phyloP scores from a whole-genome alignment of 148 eudicot genomes.

The Cornus kousa region DNA sequence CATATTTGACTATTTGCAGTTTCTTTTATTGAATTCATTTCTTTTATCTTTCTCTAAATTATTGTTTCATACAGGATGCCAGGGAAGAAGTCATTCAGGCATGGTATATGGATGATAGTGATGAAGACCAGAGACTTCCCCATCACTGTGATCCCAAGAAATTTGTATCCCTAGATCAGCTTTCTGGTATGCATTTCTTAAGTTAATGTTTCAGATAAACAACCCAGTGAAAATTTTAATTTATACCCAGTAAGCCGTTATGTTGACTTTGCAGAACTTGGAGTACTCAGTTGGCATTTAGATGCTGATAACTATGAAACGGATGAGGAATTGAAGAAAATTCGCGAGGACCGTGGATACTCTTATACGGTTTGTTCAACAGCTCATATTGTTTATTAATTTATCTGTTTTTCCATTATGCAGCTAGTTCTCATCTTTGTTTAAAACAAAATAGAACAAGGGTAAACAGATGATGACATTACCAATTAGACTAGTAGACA shows the following conservation, averaged over 20 bases:
- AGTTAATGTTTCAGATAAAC: background rate
- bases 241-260: background rate
- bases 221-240: background rate
- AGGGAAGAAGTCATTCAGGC: conserved; percentile 88
- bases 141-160: conserved; percentile 84
- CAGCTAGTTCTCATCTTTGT: no score
- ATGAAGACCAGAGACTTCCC: conserved; percentile 90
- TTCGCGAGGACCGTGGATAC: conserved; percentile 84
- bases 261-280: conserved; percentile 51
- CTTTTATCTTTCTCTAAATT: background rate
- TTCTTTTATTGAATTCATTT: no score
- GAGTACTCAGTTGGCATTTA: conserved; percentile 84
- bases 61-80: conserved; percentile 49
- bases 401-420: background rate
- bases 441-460: no score
- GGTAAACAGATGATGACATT: background rate
- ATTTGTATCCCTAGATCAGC: conserved; percentile 71
- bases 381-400: conserved; percentile 7
- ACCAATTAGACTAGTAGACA: background rate
- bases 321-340: conserved; percentile 83
- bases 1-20: no score
- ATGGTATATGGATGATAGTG: conserved; percentile 96
- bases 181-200: conserved; percentile 41
- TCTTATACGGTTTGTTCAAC: conserved; percentile 63
- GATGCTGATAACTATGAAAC: conserved; percentile 95